Base-by-base conservation (phyloP, 306 rosid species). In the Cicer pinnatifidum region DNA sequence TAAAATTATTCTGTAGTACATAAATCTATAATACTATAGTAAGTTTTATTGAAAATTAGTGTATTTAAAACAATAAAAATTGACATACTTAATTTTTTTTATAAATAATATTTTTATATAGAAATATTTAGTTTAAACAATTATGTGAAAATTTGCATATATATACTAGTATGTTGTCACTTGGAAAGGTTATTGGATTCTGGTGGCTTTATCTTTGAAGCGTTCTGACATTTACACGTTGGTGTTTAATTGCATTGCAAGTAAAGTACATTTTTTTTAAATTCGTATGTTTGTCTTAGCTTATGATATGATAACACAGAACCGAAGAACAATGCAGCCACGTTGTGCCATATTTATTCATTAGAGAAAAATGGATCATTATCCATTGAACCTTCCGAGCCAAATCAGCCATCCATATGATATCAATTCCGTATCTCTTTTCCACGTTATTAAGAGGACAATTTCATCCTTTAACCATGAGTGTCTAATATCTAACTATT, bases 211-310 rank as follows among this genome's bases (percentile, higher is more conserved):
- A 53, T 53, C 16, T 77, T 64, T 59, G 64, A 50, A 75, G 19
- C 54, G 0, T 52, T 53, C 76, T 78, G 83, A 78, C 81, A 73
- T 8, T 60, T 20, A 45, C 72, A 75, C 78, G 70, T 63, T 77
- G 72, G 66, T 35, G 75, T 70, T 71, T 84, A 78, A 78, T 80
- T 84, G 83, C 78, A 9, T 76, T 69, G 81, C 60, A 64, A 72
- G 48, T 57, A 82, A 43, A 71, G 69, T 11, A 78, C 89, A 80
- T 74, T 33, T 44, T 65, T 59, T 38, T 53, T 62, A 73, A 85
- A 68, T 78, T 80, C 82, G 10, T 61, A 44, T 28, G 7, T 66
- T 78, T 81, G 86, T 81, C 75, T 77, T 76, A 7, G 0, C 64
- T 56, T 78, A 81, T 57, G 11, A 66, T 28, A 28, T 28, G 35